A percentile compares a stretch with the other conserved stretches of the same genome.
These are phyloP conservation scores for Chlamydomonas asymmetrica DNA, from an alignment of 139 green algal species.

Conservation along the genomic window DNA sequence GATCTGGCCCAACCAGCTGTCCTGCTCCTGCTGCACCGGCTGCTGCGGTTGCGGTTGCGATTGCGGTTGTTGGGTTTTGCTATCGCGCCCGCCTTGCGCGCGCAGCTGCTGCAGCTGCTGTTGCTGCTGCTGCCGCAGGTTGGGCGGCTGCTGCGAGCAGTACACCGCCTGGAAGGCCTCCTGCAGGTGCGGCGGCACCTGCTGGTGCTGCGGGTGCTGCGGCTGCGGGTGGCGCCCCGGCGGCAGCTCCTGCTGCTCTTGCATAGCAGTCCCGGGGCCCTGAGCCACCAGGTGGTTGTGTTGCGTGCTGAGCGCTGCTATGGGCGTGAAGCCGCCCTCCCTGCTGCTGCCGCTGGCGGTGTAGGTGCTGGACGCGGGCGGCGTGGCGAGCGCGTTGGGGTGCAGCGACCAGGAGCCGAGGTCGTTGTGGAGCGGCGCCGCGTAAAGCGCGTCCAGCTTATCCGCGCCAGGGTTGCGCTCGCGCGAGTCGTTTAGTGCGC, in stretches of 20 bases:
- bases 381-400: conserved; percentile 7
- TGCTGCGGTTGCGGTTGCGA: too few species aligned
- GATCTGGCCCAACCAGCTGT: conserved; percentile 11
- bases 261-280: too few species aligned
- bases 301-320: neutral
- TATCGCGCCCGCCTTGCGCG: too few species aligned
- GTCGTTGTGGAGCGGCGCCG: neutral
- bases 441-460: neutral
- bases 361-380: neutral
- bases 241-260: neutral
- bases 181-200: neutral
- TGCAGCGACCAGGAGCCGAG: conserved; percentile 25
- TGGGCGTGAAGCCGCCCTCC: neutral
- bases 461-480: neutral
- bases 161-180: neutral
- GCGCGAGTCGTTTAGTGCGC: neutral
- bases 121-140: neutral
- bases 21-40: conserved; percentile 3
- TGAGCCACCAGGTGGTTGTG: too few species aligned
- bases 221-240: neutral
- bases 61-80: too few species aligned
- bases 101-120: neutral
- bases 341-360: neutral
- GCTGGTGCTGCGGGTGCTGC: neutral
- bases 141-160: neutral